Base-by-base conservation (phyloP, 306 rosid species). In the Echinosophora koreensis region DNA sequence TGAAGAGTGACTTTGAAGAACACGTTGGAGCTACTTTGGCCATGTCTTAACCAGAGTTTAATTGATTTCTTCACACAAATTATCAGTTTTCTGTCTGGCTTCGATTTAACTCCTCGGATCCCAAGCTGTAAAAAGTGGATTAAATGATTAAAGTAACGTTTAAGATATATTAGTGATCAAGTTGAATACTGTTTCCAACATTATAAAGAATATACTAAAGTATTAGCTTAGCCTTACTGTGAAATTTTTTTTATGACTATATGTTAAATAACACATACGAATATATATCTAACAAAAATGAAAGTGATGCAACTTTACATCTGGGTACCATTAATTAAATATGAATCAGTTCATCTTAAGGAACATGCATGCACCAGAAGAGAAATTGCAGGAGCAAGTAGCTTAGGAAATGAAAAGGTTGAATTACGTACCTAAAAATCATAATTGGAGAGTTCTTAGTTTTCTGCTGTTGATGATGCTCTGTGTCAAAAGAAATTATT, bases 101-200 rank as follows among this genome's bases (percentile, higher is more conserved):
- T 75, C 74, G 61, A 54, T 46, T 74, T 38, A 81, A 71, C 32
- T 84, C 86, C 88, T 84, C 81, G 77, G 90, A 87, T 82, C 88
- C 87, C 85, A 84, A 84, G 80, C 88, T 87, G 87, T 51, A 52
- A 77, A 87, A 74, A 61, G 84, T 66, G 34, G 42, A 41, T 13
- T 7, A 34, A 77, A 82, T 79, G 76, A 82, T 87, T 79, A 84
- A 58, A 27, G 22, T 49, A 28, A 66, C 68, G 44, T 81, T 71
- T 44, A 61, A 60, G 49, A 78, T 59, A 79, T 65, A 67, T 46
- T 13, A n/a, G 62, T 70, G 73, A 75, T 30, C 66, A 27, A 67
- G 51, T 46, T 46, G 50, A 74, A 66, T 17, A 27, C 16, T 12
- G 14, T 74, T 37, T 46, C 60, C n/a, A 41, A 11, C 10, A 44